These are phyloP conservation scores for Colletotrichum salicis DNA, from an alignment of 2,329 filamentous ascomycete species.

Conservation along the genomic window DNA sequence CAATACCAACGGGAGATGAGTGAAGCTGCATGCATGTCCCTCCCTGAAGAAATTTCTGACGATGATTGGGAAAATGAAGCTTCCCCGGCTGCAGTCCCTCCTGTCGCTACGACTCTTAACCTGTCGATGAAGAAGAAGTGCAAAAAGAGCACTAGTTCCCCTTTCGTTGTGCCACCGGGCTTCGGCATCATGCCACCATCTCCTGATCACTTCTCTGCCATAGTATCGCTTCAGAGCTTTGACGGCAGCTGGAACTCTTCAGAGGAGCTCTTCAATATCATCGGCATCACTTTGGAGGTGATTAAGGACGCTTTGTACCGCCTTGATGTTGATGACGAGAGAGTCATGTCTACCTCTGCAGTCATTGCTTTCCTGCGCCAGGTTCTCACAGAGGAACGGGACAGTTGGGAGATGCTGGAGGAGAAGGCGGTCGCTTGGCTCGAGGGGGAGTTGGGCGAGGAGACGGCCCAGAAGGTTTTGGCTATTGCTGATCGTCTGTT, in stretches of 20 bases:
- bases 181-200: not conserved
- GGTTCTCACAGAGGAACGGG: constrained; percentile 56
- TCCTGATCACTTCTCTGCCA: constrained; percentile 46
- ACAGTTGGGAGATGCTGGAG: constrained; percentile 72
- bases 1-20: constrained; percentile 91
- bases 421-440: constrained; percentile 69
- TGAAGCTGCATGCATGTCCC: constrained; percentile 80
- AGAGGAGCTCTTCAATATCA: constrained; percentile 40
- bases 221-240: constrained; percentile 68
- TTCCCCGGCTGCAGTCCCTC: too few relatives aligned
- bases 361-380: constrained; percentile 61
- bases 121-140: not conserved
- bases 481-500: not conserved
- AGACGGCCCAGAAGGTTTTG: not conserved
- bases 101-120: not conserved
- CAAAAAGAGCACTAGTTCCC: constrained; percentile 2
- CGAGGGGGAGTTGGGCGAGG: constrained; percentile 15
- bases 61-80: not conserved
- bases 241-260: constrained; percentile 62
- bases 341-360: constrained; percentile 47
- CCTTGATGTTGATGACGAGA: not conserved
- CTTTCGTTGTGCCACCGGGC: not conserved
- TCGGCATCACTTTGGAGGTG: constrained; percentile 38
- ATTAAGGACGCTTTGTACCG: not conserved
- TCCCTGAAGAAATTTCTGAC: constrained; percentile 77